Conservation (phyloP, 2,329 filamentous ascomycete genomes). For the Botrytis aclada region DNA sequence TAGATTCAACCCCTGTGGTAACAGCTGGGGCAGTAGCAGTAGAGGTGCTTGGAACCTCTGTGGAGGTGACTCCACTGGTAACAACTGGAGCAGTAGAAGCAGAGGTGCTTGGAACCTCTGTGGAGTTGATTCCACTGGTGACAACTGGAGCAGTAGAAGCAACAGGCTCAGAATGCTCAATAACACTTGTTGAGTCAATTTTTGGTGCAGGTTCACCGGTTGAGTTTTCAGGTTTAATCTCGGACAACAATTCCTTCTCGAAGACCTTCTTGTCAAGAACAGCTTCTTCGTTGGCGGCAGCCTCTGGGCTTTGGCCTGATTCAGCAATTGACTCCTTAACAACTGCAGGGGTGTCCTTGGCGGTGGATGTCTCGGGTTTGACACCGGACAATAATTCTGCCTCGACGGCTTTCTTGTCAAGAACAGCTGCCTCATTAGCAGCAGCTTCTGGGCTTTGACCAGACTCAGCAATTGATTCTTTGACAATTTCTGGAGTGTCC, state of each 20-base stretch:
- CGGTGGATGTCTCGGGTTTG: constrained; percentile 40
- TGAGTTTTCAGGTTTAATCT: constrained; percentile 48
- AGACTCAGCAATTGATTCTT: constrained; percentile 56
- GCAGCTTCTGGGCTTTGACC: constrained; percentile 68
- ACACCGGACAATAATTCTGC: constrained; percentile 68
- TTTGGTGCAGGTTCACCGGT: constrained; percentile 34
- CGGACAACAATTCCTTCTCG: constrained; percentile 69
- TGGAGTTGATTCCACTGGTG: constrained; percentile 8
- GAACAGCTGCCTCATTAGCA: constrained; percentile 63
- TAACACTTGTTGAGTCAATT: constrained; percentile 40
- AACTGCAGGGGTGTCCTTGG: constrained; percentile 52
- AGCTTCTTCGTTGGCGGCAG: constrained; percentile 63
- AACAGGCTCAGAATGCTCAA: constrained; percentile 25
- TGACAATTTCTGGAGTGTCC: constrained; percentile 54
- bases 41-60: background rate
- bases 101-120: background rate
- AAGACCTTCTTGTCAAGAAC: constrained; percentile 73
- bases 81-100: constrained; percentile 6
- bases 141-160: constrained; percentile 6
- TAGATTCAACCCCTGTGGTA: constrained; percentile 8
- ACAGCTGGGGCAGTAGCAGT: background rate
- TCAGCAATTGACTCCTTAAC: constrained; percentile 57
- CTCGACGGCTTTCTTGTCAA: constrained; percentile 74
- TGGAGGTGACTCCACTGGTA: constrained; percentile 10
- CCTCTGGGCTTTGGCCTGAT: constrained; percentile 65